Evolutionary conservation across 352 stramenopile species (phyloP).

Genomic region (Saprolegnia parasitica): DNA sequence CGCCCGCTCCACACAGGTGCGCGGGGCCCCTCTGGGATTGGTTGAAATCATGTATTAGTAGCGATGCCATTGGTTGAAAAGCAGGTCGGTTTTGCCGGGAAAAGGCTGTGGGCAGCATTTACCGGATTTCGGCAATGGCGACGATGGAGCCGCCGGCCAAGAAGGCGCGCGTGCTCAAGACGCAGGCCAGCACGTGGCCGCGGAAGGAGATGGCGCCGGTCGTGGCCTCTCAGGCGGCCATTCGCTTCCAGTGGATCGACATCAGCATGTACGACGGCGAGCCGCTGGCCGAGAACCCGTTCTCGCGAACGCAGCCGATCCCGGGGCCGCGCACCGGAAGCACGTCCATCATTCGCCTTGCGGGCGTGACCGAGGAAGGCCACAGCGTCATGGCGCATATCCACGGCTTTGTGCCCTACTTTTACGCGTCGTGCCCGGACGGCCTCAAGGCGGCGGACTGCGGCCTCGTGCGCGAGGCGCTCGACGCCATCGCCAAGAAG

Average conservation of each 20-base stretch:
- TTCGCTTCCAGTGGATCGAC: slow-evolving; percentile 97
- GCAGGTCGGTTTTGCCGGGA: slow-evolving; percentile 8
- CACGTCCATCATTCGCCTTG: slow-evolving; percentile 95
- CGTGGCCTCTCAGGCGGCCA: slow-evolving; percentile 36
- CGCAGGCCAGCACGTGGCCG: slow-evolving; percentile 54
- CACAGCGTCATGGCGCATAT: slow-evolving; percentile 96
- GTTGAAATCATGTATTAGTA: neutral
- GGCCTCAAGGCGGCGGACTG: slow-evolving; percentile 59
- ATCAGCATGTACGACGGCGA: slow-evolving; percentile 96
- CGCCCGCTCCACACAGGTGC: too few species aligned
- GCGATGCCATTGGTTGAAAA: slow-evolving; percentile 4
- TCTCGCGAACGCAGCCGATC: slow-evolving; percentile 46
- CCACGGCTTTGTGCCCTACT: slow-evolving; percentile 98
- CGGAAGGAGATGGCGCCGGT: slow-evolving; percentile 41
- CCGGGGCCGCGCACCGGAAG: slow-evolving; percentile 36
- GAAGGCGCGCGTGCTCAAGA: slow-evolving; percentile 6
- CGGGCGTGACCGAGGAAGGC: slow-evolving; percentile 93
- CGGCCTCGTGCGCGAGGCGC: slow-evolving; percentile 57
- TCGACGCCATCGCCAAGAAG: slow-evolving; percentile 41
- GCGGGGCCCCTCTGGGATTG: neutral
- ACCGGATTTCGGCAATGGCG: neutral
- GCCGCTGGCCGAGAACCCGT: slow-evolving; percentile 85
- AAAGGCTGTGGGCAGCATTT: neutral
- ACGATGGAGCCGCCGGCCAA: slow-evolving; percentile 17
- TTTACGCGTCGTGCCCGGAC: slow-evolving; percentile 88